A percentile compares a stretch with the other conserved stretches of the same genome.
Evolutionary conservation across 1,284 basidiomycete genomes (phyloP).

Genomic region (Puccinia triticina): DNA sequence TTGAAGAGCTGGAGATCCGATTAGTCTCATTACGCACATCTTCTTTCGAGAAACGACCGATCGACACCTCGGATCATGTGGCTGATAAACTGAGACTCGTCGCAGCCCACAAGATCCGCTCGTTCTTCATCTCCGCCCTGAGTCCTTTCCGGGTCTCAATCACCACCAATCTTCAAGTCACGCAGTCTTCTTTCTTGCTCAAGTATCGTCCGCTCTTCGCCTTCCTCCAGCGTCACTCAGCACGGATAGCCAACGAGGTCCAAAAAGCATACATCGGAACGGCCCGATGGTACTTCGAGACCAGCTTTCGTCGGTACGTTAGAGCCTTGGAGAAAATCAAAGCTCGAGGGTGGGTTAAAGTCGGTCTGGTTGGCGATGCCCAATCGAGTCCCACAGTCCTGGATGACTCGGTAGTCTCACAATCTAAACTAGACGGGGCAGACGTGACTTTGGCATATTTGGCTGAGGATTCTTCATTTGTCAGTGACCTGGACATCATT

Average conservation of each 20-base stretch:
- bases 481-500: constrained; percentile 62
- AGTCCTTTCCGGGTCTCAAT: constrained; percentile 80
- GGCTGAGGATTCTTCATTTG: constrained; percentile 80
- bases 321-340: constrained; percentile 77
- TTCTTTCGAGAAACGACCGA: constrained; percentile 27
- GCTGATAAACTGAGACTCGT: constrained; percentile 31
- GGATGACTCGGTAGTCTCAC: constrained; percentile 33
- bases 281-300: constrained; percentile 91
- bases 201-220: constrained; percentile 81
- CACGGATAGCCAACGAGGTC: constrained; percentile 81
- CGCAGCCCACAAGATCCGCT: constrained; percentile 72
- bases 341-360: constrained; percentile 62
- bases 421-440: constrained; percentile 69
- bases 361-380: constrained; percentile 59
- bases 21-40: constrained; percentile 39
- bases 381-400: constrained; percentile 49
- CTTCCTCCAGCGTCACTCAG: constrained; percentile 81
- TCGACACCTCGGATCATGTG: not conserved
- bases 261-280: constrained; percentile 83
- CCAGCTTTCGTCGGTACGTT: constrained; percentile 86
- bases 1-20: constrained; percentile 17
- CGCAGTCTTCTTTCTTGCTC: constrained; percentile 84
- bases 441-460: constrained; percentile 78
- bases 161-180: constrained; percentile 86
- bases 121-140: constrained; percentile 80